Evolutionary conservation across 106 monocot genomes (phyloP), one percentile per base, ranked within the genome.

Genomic region (Dendrobium huoshanense): DNA sequence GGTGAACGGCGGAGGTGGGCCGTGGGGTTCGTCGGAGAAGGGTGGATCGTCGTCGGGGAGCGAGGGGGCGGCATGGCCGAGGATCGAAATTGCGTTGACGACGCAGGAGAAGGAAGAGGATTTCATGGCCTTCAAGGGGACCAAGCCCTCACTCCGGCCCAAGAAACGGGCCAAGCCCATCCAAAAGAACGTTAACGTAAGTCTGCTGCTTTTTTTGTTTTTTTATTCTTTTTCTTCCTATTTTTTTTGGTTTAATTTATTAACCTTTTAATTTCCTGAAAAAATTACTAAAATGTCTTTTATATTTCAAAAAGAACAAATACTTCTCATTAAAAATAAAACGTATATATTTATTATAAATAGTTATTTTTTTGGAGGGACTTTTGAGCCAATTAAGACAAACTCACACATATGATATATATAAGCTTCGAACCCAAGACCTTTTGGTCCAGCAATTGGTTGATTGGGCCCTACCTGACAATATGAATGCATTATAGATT

Each of bases 51-150:
- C 87, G 68, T 91, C 89, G 18, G 77, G 86, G 55, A 86, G 78
- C 18, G 90, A 90, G 9, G 84, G 77, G 48, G 55, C 81, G 16
- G 80, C 77, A 37, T 93, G 91, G 91, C 93, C 95, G 1, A 93
- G 85, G 42, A 89, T 96, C 29, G 80, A 75, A 9, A 85, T 93
- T 51, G 59, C 88, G n/a, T 77, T 96, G 51, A 79, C 93, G 4
- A 88, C 80, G 22, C 88, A 88, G 77, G 95, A 96, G 80, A 96
- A 93, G 68, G 93, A 96, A 64, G 95, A 93, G 75, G 95, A 93
- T 43, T 96, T 93, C 85, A 64, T 93, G 68, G 84, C 77, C 29
- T 89, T 96, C 82, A 96, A 90, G 67, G 95, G 91, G 64, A 86
- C 87, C 47, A 93, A 91, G 80, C 93, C 87, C 4, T 91, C 95